Conservation (phyloP, 768 basidiomycete species). For the Lactarius pseudohatsudake region DNA sequence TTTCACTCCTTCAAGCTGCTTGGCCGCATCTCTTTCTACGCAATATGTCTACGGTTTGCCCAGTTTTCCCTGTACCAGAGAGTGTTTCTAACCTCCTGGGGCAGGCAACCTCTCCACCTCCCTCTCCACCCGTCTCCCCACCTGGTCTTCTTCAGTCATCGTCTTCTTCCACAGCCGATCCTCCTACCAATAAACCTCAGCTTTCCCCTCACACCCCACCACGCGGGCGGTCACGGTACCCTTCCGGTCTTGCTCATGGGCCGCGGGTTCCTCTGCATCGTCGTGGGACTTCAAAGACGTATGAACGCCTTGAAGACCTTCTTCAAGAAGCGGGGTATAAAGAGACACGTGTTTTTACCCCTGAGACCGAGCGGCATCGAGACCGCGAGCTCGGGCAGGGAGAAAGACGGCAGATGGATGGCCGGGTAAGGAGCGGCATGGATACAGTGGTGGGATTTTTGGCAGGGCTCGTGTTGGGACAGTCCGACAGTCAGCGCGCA, state of each 20-base stretch:
- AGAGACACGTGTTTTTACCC: conserved; percentile 87
- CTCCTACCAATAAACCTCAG: background rate
- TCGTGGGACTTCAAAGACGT: conserved; percentile 75
- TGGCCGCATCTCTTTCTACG: conserved; percentile 8
- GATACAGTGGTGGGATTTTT: conserved; percentile 65
- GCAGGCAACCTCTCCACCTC: conserved; percentile 8
- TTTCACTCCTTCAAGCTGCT: conserved; percentile 2
- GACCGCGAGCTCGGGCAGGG: conserved; percentile 30
- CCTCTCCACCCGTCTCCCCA: conserved; percentile 23
- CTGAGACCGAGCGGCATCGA: conserved; percentile 61
- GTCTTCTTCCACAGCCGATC: conserved; percentile 15
- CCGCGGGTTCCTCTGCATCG: conserved; percentile 70
- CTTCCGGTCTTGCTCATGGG: conserved; percentile 46
- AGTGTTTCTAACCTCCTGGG: background rate
- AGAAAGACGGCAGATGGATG: conserved; percentile 26
- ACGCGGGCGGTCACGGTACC: conserved; percentile 46
- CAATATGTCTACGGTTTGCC: conserved; percentile 10
- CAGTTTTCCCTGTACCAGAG: background rate
- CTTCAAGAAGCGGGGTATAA: conserved; percentile 88
- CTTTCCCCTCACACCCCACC: conserved; percentile 21
- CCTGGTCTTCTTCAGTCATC: conserved; percentile 26
- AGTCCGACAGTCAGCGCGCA: conserved; percentile 25
- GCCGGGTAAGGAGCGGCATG: conserved; percentile 45
- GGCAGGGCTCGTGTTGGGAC: conserved; percentile 55
- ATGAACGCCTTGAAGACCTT: conserved; percentile 83